Percentiles rank a stretch among this genome's conserved stretches.
Conservation (phyloP, 176 grass and related monocot species). For the Carex kokanica region DNA sequence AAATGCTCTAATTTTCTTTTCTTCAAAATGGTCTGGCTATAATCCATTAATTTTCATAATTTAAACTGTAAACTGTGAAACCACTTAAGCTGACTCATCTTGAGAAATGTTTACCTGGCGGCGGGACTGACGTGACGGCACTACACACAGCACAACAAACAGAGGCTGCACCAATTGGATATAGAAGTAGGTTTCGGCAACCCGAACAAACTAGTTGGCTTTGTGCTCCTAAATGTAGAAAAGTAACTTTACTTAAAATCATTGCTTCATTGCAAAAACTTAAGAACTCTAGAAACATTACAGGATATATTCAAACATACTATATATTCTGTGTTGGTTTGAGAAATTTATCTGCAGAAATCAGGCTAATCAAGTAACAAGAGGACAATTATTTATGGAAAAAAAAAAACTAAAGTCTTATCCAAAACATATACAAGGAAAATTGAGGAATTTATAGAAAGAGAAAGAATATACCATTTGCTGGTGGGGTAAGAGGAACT, state of each 20-base stretch:
- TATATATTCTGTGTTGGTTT: neutral
- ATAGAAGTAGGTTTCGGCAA: constrained; percentile 89
- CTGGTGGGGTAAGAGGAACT: constrained; percentile 58
- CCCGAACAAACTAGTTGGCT: constrained; percentile 91
- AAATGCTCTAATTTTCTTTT: neutral
- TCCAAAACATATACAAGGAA: neutral
- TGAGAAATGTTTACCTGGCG: constrained; percentile 55
- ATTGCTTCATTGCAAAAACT: neutral
- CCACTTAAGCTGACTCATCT: neutral
- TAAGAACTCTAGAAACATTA: constrained; percentile 5
- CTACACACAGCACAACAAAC: constrained; percentile 95
- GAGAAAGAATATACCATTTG: constrained; percentile 51
- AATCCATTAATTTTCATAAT: neutral
- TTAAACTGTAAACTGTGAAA: neutral
- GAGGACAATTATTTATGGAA: neutral
- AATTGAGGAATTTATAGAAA: constrained; percentile 1
- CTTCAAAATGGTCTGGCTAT: neutral
- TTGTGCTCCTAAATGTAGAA: constrained; percentile 55
- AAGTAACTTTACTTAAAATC: neutral
- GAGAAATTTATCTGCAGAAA: constrained; percentile 11
- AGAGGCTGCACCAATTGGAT: constrained; percentile 83
- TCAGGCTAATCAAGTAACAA: neutral
- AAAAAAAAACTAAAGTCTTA: neutral
- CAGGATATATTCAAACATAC: neutral
- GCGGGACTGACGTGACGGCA: constrained; percentile 73